These are phyloP conservation scores for Scheffersomyces spartinae DNA, from an alignment of 805 yeast species.

Conservation along the genomic window DNA sequence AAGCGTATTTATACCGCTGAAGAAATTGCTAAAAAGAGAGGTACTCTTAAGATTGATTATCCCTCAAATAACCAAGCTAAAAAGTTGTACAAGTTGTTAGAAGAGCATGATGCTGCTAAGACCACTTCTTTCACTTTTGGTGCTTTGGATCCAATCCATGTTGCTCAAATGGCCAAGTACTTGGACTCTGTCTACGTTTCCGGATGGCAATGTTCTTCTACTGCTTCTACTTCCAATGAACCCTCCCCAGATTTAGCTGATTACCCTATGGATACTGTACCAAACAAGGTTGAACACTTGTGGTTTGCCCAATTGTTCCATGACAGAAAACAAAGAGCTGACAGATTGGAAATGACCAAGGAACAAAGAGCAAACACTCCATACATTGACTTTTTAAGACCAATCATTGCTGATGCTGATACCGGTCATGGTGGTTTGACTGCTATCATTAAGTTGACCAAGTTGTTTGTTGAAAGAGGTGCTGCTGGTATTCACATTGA, in stretches of 20 bases:
- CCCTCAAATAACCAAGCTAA: slow-evolving; percentile 75
- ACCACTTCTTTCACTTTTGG: slow-evolving; percentile 87
- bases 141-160: slow-evolving; percentile 92
- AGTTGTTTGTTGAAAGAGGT: slow-evolving; percentile 93
- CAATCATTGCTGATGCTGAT: slow-evolving; percentile 95
- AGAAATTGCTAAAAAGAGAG: slow-evolving; percentile 84
- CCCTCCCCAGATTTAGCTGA: slow-evolving; percentile 98
- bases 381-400: slow-evolving; percentile 80
- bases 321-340: slow-evolving; percentile 92
- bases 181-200: slow-evolving; percentile 87
- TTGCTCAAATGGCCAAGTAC: slow-evolving; percentile 93
- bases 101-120: slow-evolving; percentile 60
- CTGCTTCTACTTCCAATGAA: slow-evolving; percentile 95
- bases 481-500: slow-evolving; percentile 99
- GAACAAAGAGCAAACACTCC: slow-evolving; percentile 60
- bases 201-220: slow-evolving; percentile 98
- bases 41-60: slow-evolving; percentile 59
- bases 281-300: slow-evolving; percentile 94
- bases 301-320: slow-evolving; percentile 96
- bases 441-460: slow-evolving; percentile 89
- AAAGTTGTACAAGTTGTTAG: slow-evolving; percentile 61
- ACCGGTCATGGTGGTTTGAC: slow-evolving; percentile 99
- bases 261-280: slow-evolving; percentile 97
- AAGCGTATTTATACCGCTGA: slow-evolving; percentile 82
- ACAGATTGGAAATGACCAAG: slow-evolving; percentile 49